Evolutionary conservation across 495 filamentous ascomycete species (phyloP), one percentile per base, ranked within the genome.

Genomic region (Patellaria atrata): DNA sequence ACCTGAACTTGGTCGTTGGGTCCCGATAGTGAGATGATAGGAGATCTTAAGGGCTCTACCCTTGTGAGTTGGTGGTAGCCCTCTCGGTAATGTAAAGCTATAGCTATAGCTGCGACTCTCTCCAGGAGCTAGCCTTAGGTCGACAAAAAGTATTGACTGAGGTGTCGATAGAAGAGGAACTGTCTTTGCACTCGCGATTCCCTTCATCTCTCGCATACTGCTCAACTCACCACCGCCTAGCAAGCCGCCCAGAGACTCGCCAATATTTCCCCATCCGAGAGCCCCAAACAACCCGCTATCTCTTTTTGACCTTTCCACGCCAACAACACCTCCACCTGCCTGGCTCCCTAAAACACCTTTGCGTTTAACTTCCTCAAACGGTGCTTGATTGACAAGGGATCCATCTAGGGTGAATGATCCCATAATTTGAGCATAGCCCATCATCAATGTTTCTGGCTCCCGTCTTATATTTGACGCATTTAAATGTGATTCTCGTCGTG

Each of bases 101-200:
- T 94, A 97, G 11, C 72, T 74, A 51, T 79, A 96, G 32, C 77
- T 77, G 52, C 73, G 77, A 54, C 82, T 92, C 54, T 97, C 85
- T 2, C 89, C 89, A 0, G 91, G 86, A 11, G 67, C 75, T 12
- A 97, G 64, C 47, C 77, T 72, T 21, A 96, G 65, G 51, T 97
- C 85, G 23, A 97, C 87, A 49, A 97, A 97, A 11, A 97, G 64
- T 41, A 97, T 83, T 4, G 84, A 93, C 56, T 96, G 89, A n/a
- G 87, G 83, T 5, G 89, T 94, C 15, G 85, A 91, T 13, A 97
- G 56, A 24, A 97, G 63, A 2, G 89, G 89, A 24, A 97, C 76
- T 13, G 78, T 77, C 52, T 78, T 80, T 11, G 84, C 77, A 44
- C 64, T 73, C 27, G 77, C 75, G 37, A 79, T 75, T 0, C 77